Conservation (phyloP, 805 yeast species). For the Kluyveromyces siamensis region DNA sequence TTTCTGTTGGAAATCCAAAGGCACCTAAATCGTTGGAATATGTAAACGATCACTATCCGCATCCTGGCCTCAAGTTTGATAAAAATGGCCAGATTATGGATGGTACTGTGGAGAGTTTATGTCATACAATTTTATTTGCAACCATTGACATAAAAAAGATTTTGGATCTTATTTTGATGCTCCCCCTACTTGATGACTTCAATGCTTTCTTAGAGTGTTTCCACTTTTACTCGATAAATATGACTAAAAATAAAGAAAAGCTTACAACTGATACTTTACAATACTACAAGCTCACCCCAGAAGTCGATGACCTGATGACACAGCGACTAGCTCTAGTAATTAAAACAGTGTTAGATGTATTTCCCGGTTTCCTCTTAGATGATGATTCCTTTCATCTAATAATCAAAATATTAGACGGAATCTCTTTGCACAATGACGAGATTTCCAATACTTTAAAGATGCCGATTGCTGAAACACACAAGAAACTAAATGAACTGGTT, state of each 20-base stretch:
- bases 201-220: slow-evolving; percentile 36
- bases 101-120: slow-evolving; percentile 62
- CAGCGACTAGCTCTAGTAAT: slow-evolving; percentile 46
- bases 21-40: slow-evolving; percentile 18
- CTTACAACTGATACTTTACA: slow-evolving; percentile 15
- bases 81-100: slow-evolving; percentile 36
- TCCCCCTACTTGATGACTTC: slow-evolving; percentile 48
- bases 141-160: slow-evolving; percentile 24
- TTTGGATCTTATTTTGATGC: slow-evolving; percentile 36
- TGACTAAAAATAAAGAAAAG: slow-evolving; percentile 23
- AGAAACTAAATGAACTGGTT: slow-evolving; percentile 32
- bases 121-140: slow-evolving; percentile 63
- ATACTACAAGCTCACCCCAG: slow-evolving; percentile 21
- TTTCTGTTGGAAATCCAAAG: not conserved
- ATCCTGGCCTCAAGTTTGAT: slow-evolving; percentile 52
- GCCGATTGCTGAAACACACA: slow-evolving; percentile 43
- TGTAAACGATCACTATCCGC: slow-evolving; percentile 42
- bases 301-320: slow-evolving; percentile 34
- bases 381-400: slow-evolving; percentile 50
- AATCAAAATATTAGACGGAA: slow-evolving; percentile 40
- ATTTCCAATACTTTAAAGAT: slow-evolving; percentile 45
- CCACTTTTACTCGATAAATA: slow-evolving; percentile 32
- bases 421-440: slow-evolving; percentile 40
- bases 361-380: slow-evolving; percentile 64
- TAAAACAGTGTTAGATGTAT: slow-evolving; percentile 46